phyloP scores from a whole-genome alignment of 1,284 basidiomycete species.

The Puccinia sorghi region DNA sequence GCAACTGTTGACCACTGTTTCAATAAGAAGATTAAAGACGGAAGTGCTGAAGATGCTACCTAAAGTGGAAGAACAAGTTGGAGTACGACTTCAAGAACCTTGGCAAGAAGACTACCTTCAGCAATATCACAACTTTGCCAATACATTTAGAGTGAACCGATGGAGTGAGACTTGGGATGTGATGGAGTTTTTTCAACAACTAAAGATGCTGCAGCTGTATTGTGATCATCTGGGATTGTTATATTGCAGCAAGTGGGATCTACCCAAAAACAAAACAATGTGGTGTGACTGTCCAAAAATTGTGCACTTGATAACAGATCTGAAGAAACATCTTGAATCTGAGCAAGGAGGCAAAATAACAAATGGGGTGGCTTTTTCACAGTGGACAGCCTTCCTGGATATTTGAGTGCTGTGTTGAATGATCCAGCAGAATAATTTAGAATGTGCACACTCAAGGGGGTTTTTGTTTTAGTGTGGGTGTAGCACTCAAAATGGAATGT shows the following conservation, averaged over 20 bases:
- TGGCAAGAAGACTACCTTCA: neutral
- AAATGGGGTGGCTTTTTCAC: neutral
- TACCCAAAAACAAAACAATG: neutral
- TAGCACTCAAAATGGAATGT: neutral
- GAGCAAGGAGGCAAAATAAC: neutral
- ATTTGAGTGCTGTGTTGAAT: neutral
- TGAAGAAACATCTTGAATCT: neutral
- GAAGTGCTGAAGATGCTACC: neutral
- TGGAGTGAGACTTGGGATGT: neutral
- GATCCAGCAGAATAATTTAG: neutral
- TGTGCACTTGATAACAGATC: neutral
- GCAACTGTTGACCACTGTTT: neutral
- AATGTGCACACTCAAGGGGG: neutral
- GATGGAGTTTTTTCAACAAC: neutral
- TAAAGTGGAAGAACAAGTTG: neutral
- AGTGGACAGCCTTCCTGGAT: neutral
- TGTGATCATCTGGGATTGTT: constrained; percentile 3
- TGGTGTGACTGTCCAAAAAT: constrained; percentile 1
- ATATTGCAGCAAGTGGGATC: neutral
- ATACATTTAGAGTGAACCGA: neutral
- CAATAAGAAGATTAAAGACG: constrained; percentile 2
- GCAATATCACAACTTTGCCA: neutral
- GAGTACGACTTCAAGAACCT: neutral
- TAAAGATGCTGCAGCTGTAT: neutral
- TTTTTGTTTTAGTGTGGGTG: neutral